These are phyloP conservation scores for Pythium dissotocum DNA, from an alignment of 352 stramenopile species.

Conservation along the genomic window DNA sequence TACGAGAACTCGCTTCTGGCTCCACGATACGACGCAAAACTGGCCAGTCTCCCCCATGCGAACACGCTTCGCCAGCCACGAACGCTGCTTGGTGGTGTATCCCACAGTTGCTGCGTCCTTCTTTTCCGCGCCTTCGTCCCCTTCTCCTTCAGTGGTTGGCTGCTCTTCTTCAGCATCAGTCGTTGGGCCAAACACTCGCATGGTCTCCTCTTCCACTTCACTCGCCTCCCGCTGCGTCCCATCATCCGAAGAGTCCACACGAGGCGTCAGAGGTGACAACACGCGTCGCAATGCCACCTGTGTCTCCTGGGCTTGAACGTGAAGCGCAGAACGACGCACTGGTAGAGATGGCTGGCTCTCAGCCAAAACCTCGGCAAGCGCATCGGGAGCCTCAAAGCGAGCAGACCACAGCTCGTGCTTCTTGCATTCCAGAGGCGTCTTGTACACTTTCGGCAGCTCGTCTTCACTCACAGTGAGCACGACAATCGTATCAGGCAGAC, in stretches of 20 bases:
- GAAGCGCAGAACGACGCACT: background rate
- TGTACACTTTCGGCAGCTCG: constrained; percentile 1
- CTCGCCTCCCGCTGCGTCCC: constrained; percentile 33
- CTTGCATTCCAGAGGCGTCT: constrained; percentile 16
- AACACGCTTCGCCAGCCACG: constrained; percentile 4
- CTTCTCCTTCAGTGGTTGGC: background rate
- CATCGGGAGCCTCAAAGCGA: background rate
- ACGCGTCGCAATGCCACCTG: constrained; percentile 12
- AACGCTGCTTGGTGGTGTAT: constrained; percentile 8
- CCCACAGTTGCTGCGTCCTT: background rate
- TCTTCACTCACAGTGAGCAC: constrained; percentile 35
- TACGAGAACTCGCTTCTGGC: constrained; percentile 34
- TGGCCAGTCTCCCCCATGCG: constrained; percentile 51
- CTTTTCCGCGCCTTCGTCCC: background rate
- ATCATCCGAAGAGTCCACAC: constrained; percentile 43
- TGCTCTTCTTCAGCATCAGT: constrained; percentile 17
- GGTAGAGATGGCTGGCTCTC: constrained; percentile 4
- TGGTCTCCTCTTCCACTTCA: constrained; percentile 27
- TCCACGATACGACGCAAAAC: constrained; percentile 71
- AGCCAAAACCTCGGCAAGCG: background rate
- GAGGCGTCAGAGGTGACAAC: constrained; percentile 33
- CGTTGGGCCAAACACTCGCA: constrained; percentile 12
- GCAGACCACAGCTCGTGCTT: constrained; percentile 16
- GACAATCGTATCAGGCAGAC: constrained; percentile 55
- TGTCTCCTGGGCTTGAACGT: constrained; percentile 1